Evolutionary conservation across 1,284 basidiomycete species (phyloP).

Genomic region (Farysia itapuensis): DNA sequence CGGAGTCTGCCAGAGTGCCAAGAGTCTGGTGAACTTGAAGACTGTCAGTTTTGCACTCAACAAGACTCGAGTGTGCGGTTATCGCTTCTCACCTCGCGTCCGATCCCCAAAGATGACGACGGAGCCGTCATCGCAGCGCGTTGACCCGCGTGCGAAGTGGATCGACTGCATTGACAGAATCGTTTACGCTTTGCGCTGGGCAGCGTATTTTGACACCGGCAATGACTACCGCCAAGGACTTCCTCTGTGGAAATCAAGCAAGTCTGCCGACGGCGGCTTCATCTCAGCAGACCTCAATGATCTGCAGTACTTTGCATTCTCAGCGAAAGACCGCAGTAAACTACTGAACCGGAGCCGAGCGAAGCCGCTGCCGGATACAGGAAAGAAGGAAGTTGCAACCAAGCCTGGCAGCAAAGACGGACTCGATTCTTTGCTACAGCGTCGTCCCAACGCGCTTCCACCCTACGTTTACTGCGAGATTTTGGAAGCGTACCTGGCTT

Average conservation of each 20-base stretch:
- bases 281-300: conserved; percentile 14
- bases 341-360: not conserved
- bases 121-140: too few species aligned
- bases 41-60: conserved; percentile 12
- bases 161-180: conserved; percentile 11
- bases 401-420: not conserved
- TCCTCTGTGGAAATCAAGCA: conserved; percentile 18
- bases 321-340: not conserved
- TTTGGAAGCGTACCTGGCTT: conserved; percentile 20
- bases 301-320: conserved; percentile 5
- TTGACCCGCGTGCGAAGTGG: conserved; percentile 2
- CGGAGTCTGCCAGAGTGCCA: conserved; percentile 4
- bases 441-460: conserved; percentile 15
- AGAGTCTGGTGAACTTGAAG: conserved; percentile 16
- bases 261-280: conserved; percentile 5
- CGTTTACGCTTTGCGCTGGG: conserved; percentile 23
- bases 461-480: conserved; percentile 10
- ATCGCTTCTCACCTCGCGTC: not conserved
- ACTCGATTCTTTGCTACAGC: not conserved
- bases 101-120: not conserved
- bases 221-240: conserved; percentile 10
- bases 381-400: not conserved
- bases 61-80: not conserved
- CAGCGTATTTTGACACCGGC: conserved; percentile 22
- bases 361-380: not conserved